phyloP scores from a whole-genome alignment of 139 green algal genomes.

The Spirogloea muscicola region DNA sequence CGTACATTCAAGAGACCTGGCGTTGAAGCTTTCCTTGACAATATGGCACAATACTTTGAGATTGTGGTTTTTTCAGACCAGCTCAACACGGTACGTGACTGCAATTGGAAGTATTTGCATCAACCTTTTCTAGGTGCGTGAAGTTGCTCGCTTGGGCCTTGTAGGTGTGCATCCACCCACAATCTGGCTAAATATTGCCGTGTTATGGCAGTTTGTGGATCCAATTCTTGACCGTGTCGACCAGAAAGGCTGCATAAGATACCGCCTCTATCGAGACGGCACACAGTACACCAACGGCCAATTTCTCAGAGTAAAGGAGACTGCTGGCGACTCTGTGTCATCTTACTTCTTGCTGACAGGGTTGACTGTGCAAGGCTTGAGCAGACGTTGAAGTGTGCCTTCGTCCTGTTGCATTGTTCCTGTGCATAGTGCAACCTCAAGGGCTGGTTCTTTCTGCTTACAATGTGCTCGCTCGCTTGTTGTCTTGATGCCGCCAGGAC shows the following conservation, averaged over 20 bases:
- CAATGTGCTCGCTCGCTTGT: no score
- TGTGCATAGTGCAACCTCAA: no score
- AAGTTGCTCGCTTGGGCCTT: no score
- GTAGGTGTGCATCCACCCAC: no score
- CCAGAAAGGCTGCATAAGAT: conserved; percentile 64
- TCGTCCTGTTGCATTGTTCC: no score
- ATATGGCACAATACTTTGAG: conserved; percentile 87
- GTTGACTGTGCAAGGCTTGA: no score
- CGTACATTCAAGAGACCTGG: conserved; percentile 90
- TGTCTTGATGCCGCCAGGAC: conserved; percentile 56
- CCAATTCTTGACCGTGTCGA: conserved; percentile 79
- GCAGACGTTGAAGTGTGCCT: no score
- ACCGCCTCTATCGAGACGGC: conserved; percentile 79
- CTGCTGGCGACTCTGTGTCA: background rate
- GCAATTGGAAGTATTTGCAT: background rate
- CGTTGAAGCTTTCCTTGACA: conserved; percentile 81
- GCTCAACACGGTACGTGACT: conserved; percentile 18
- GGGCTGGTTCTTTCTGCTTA: no score
- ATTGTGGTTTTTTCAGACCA: conserved; percentile 89
- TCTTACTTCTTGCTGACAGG: background rate
- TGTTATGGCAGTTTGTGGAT: conserved; percentile 47
- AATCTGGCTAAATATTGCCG: background rate
- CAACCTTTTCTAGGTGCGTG: background rate
- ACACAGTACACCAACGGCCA: conserved; percentile 86
- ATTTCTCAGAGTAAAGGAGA: conserved; percentile 29